Percentiles rank a stretch among this genome's conserved stretches.
Conservation (phyloP, 495 filamentous ascomycete genomes). For the Sphaerosporella brunnea region DNA sequence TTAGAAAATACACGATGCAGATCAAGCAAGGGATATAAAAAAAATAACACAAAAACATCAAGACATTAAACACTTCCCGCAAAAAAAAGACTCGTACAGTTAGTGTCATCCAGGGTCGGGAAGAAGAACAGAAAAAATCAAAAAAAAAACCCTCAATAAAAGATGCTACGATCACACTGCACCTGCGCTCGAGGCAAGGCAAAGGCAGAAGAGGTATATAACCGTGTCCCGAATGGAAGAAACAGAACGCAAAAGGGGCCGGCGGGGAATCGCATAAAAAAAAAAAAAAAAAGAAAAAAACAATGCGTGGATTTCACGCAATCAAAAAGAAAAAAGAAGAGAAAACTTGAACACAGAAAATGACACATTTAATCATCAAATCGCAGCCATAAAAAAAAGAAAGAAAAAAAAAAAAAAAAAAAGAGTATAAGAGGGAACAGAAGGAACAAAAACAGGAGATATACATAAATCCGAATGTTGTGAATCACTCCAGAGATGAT, state of each 20-base stretch:
- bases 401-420: slow-evolving; percentile 4
- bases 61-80: slow-evolving; percentile 1
- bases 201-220: too few relatives aligned
- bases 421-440: neutral
- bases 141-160: too few relatives aligned
- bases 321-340: neutral
- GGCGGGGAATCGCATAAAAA: neutral
- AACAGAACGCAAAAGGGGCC: slow-evolving; percentile 1
- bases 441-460: neutral
- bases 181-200: too few relatives aligned
- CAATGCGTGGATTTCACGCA: neutral
- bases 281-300: slow-evolving; percentile 6
- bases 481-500: too few relatives aligned
- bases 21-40: slow-evolving; percentile 7
- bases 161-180: too few relatives aligned
- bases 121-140: too few relatives aligned
- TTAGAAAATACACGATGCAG: slow-evolving; percentile 10
- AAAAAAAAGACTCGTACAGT: neutral
- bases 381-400: neutral
- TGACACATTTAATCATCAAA: slow-evolving; percentile 4
- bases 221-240: too few relatives aligned
- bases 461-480: too few relatives aligned
- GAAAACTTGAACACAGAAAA: slow-evolving; percentile 1
- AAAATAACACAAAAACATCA: neutral
- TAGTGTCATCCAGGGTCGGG: too few relatives aligned